Evolutionary conservation across 441 rosid species (phyloP), one percentile per base, ranked within the genome.

Genomic region (Metrosideros polymorpha): DNA sequence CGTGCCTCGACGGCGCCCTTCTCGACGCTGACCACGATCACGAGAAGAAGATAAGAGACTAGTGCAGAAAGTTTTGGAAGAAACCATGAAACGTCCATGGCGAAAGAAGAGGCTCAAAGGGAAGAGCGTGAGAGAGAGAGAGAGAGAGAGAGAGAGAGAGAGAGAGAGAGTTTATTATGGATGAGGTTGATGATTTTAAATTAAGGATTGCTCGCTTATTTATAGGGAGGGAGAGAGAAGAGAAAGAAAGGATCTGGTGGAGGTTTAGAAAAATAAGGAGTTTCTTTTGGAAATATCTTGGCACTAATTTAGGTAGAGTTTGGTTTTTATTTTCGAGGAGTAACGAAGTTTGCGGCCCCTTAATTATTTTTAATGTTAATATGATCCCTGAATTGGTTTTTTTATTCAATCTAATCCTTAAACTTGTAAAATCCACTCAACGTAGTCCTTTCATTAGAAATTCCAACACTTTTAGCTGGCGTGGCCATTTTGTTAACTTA

Each of bases 1-100:
- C 77, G 47, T 0, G 89, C 89, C 53, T 85, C 76, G 15, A 79
- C 87, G 30, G 76, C 25, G 5, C 61, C 27, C 24, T 54, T 43
- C 24, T 42, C 25, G 6, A 12, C 39, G 10, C 57, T 15, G 30
- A 53, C n/a, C 1, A 43, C 57, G 49, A 83, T 30, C 12, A 13
- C 59, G 22, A 83, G 45, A 42, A 66, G 79, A 24, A 71, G 79
- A 71, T 71, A 71, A 22, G 24, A 71, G 47, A 39, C 47, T 8
- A 39, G 17, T 22, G 79, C 79, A 22, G 79, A 43, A 39, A 43
- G 24, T 71, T 24, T 39, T 42, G n/a, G 47, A 12, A 39, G 79
- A 39, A 71, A 39, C 47, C 47, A 43, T 39, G 49, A 71, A 71
- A 71, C 47, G 79, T 39, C 79, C 79, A 71, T 71, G 8, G 79